Evolutionary conservation across 495 filamentous ascomycete species (phyloP), one percentile per base, ranked within the genome.

Genomic region (Aspergillus cristatus): DNA sequence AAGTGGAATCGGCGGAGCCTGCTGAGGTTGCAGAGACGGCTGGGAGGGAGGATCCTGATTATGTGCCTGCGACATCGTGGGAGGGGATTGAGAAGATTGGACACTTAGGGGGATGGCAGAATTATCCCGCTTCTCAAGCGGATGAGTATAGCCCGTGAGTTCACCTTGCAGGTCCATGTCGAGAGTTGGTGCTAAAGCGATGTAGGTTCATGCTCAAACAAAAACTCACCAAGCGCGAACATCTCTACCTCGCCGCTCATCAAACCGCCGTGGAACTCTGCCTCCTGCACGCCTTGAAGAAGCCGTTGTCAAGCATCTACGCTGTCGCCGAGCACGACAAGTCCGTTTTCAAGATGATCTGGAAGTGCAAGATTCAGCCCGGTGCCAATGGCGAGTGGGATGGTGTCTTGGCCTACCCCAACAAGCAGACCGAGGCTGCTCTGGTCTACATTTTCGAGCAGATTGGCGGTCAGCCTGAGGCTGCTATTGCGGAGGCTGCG

Each of bases 41-140:
- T n/a, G n/a, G n/a, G n/a, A 53, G 37, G n/a, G n/a, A n/a, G n/a
- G 47, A 45, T 34, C 22, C 30, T 20, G 36, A 52, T 3, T 88
- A 88, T 52, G 48, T 57, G 33, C 72, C 72, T 17, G 81, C 84
- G 35, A 57, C 62, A 22, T 69, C 60, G 6, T 75, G 68, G 54
- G 63, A 75, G 7, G 76, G 68, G 0, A 58, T 90, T 35, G 60
- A 74, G 37, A 57, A 57, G 20, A 63, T 87, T 14, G 82, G 71
- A 41, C 68, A 65, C 18, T 37, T 69, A 41, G 63, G 58, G 22
- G 45, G 56, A 22, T 81, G 70, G 71, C 72, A 43, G 39, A 45
- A 58, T 38, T 35, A 41, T n/a, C 44, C 44, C 32, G 38, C 53
- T 16, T 24, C 32, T 3, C 37, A 49, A 24, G 41, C 29, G 25